Evolutionary conservation across 73 alveolate genomes (phyloP), one percentile per base, ranked within the genome.

Genomic region (Durusdinium trenchii): DNA sequence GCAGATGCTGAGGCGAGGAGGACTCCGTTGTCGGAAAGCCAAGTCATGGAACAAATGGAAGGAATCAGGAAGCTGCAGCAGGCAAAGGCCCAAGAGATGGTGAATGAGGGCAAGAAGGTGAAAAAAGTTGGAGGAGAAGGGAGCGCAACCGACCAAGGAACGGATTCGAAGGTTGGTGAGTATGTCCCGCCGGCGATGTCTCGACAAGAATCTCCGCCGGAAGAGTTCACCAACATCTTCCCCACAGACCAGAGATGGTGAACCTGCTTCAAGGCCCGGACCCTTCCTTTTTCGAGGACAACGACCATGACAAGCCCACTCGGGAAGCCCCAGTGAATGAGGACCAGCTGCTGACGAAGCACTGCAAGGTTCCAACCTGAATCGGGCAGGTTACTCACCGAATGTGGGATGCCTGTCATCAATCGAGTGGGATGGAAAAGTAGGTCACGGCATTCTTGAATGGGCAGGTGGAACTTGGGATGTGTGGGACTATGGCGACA

Each of bases 1-100:
- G 48, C 92, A 81, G 71, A 30, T 81, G 46, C 57, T 81, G 48
- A 28, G 92, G 28, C 67, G 92, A 6, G 92, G 92, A 1, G 95
- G 95, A 57, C 81, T 85, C 52, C 6, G 42, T 20, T 28, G 42
- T 23, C 64, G 28, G 69, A 40, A 46, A 64, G 54, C 36, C 91
- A 48, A 28, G 69, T 79, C 43, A 3, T 20, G 18, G 91, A 71
- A 51, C 84, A 38, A n/a, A 71, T 71, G 84, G 84, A 71, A 32
- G 14, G 28, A 28, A 32, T 71, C 52, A 18, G 84, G 35, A 71
- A 71, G 51, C 3, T 32, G 28, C 52, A n/a, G 10, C 47, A 71
- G 26, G 14, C 47, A 47, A 71, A 71, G 84, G 18, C 6, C 36
- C 52, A 32, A 6, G 84, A 71, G 52, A 71, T n/a, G 52, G 84